phyloP scores from a whole-genome alignment of 441 rosid species.

The Hypseocharis bilobata region DNA sequence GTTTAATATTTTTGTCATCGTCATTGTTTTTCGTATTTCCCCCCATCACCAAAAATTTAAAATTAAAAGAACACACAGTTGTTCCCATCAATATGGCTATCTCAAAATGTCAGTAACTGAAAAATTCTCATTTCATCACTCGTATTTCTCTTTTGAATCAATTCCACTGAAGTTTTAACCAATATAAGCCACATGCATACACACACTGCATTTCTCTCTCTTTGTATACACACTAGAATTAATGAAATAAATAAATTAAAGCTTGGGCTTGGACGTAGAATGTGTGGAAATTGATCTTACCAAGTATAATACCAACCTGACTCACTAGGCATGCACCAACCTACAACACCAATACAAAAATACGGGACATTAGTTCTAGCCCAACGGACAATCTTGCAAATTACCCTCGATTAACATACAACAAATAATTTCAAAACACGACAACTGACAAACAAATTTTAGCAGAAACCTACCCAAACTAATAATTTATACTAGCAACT shows the following conservation, averaged over 20 bases:
- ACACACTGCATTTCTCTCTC: not conserved
- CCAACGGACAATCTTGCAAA: not conserved
- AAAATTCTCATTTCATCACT: too few relatives aligned
- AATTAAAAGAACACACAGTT: too few relatives aligned
- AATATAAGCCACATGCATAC: not conserved
- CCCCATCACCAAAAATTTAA: not conserved
- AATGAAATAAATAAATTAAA: too few relatives aligned
- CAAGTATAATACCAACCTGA: slow-evolving; percentile 74
- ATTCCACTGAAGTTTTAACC: too few relatives aligned
- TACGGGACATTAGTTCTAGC: not conserved
- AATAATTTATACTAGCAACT: not conserved
- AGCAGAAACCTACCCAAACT: not conserved
- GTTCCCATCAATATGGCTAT: too few relatives aligned
- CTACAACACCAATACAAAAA: slow-evolving; percentile 26
- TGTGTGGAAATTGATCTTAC: slow-evolving; percentile 29
- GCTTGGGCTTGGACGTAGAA: not conserved
- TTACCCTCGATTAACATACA: not conserved
- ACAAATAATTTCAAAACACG: not conserved
- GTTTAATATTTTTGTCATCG: too few relatives aligned
- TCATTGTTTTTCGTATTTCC: not conserved
- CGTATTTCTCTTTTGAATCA: too few relatives aligned
- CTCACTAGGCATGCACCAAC: slow-evolving; percentile 97
- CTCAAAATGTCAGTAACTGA: too few relatives aligned
- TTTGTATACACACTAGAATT: too few relatives aligned
- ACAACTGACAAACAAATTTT: not conserved